Base-by-base conservation (phyloP, 805 yeast species). In the Yarrowia sp. region DNA sequence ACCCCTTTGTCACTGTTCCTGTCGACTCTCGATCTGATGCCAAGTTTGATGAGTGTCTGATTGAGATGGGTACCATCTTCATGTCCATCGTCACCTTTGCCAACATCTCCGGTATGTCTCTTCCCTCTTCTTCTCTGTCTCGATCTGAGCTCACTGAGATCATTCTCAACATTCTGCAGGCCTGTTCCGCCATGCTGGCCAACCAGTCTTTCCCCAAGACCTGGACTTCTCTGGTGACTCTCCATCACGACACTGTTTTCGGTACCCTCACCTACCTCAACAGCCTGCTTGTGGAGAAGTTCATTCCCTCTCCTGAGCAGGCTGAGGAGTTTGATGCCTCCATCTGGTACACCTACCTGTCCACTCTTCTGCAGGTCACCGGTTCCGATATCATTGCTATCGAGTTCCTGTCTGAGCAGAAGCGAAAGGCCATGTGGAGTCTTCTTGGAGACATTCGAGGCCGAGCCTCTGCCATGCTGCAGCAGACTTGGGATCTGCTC, bases 1-100 rank as follows among this genome's bases (percentile, higher is more conserved):
- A 82, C 70, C 96, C 96, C 15, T 86, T 87, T 71, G 76, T 76
- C 55, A 86, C 84, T 47, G 71, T 80, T 35, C 84, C 92, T 0
- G 83, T 89, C 68, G 96, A 91, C 71, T 87, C 96, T 0, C 79
- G 86, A 48, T 88, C 89, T 17, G 84, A 85, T 67, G 89, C 86
- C 68, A 77, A 81, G 1, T 79, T 88, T 65, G 90, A 86, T 32
- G 97, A 91, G 72, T 79, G 88, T 2, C 76, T 90, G 64, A 77
- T 89, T 45, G 97, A 91, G 72, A 73, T 90, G 57, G 79, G 87
- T 7, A 81, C 87, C 14, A 77, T 88, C n/a, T 67, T 72, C 58
- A 79, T 86, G 14, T 64, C 72, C 31, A 60, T 72, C 41, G 68
- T 71, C 48, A 65, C 72, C 50, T 57, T 74, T 64, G 69, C 71